Evolutionary conservation across 352 stramenopile genomes (phyloP), one percentile per base, ranked within the genome.

Genomic region (Halophytophthora polymorphica): DNA sequence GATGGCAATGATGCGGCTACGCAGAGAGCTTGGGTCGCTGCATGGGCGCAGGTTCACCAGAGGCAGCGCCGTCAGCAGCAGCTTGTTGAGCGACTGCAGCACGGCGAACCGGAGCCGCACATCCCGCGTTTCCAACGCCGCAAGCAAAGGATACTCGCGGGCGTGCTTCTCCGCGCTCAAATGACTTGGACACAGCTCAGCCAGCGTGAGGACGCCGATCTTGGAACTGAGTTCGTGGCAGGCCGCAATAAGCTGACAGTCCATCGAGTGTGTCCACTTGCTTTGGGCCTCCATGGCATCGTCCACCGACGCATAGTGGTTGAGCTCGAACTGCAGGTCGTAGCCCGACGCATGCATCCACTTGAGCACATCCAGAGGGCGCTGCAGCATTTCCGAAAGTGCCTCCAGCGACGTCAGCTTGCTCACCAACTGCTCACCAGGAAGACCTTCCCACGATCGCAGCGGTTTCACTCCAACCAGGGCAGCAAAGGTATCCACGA

Each of bases 191-290:
- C 78, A 88, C 18, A 92, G 44, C 35, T 92, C 78, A 19, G 64
- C 66, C 8, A 90, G 53, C 13, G 67, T 78, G 0, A 90, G 60
- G 13, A 92, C 58, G 31, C 82, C 82, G 29, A 88, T 62, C 8
- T 50, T 67, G 14, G 67, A 59, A 31, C 78, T 81, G 15, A 83
- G 34, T 18, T 69, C 50, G 18, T 64, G 66, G 25, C 60, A 69
- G 22, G 83, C 50, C 13, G 61, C 51, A 39, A 92, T 77, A 25
- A 92, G 53, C 48, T 90, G 77, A 21, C 71, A 74, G 58, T 91
- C 81, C 81, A 91, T 91, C 18, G 69, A 61, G 45, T 83, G 62
- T 14, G 76, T 86, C 81, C 81, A 91, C 56, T 86, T 84, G 12
- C 41, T 47, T 56, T 89, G 77, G 13, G 73, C 64, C 25, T 64